Base-by-base conservation (phyloP, 1,139 yeast genomes). In the Geotrichum candidum region DNA sequence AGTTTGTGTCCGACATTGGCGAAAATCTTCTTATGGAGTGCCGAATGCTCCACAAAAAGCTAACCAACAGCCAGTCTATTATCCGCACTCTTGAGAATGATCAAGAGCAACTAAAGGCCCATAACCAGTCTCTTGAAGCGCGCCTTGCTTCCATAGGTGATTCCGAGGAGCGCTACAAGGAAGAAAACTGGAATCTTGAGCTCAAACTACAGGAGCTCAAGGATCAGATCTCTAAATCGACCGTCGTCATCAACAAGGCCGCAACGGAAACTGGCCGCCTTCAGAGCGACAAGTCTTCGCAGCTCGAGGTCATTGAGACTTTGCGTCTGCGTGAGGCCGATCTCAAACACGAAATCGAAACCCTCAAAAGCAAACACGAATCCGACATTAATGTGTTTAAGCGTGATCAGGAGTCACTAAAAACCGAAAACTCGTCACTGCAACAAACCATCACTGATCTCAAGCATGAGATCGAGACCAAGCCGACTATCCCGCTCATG, bases 1-100 rank as follows among this genome's bases (percentile, higher is more conserved):
- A 86, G 68, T 90, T 90, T 72, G 90, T 90, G 3, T 88, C 91
- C 61, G 95, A 90, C 1, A 77, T 91, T 65, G 88, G 95, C 74
- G 96, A 90, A 70, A 87, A 86, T 61, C 77, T 91, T 63, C 79
- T 91, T 33, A 78, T 82, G 41, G 96, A 91, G 74, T 90, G 96
- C 70, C 83, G 97, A 67, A 80, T 87, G 65, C 79, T 90, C 18
- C 59, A 60, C 27, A 53, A 56, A 35, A 57, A 60, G 33, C 35
- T 60, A 25, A 29, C 51, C 2, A 53, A 35, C 46, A 53, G 57
- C n/a, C 59, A 56, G 45, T 22, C n/a, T 2, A 29, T 23, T 23
- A 48, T 59, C 31, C 22, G 53, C 25, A 11, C 48, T 23, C 72
- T 80, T 11, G 76, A 76, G 50, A 81, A 79, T 9, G 85, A 83